phyloP scores from a whole-genome alignment of 495 filamentous ascomycete species.

The Hypomontagnella monticulosa region DNA sequence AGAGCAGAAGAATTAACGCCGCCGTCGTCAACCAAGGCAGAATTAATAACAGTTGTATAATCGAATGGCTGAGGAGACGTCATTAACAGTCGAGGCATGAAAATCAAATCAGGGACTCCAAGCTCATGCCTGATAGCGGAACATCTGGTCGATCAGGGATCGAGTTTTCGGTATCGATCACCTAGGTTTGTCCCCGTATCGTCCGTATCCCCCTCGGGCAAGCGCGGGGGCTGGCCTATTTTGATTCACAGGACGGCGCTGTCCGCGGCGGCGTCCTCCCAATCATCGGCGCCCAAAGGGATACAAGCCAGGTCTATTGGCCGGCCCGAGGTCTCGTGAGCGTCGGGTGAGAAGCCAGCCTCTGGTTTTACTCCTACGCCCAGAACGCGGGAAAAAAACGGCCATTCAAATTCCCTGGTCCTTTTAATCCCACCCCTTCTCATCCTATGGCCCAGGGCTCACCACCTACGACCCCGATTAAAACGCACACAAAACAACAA shows the following conservation, averaged over 20 bases:
- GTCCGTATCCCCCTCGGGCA: constrained; percentile 21
- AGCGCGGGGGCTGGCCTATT: constrained; percentile 32
- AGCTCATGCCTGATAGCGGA: constrained; percentile 9
- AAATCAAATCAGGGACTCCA: constrained; percentile 23
- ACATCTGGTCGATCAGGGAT: constrained; percentile 18
- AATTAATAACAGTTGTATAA: neutral
- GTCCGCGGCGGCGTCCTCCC: constrained; percentile 35
- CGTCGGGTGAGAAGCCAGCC: constrained; percentile 13
- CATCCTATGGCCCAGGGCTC: neutral
- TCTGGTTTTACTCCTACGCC: constrained; percentile 33
- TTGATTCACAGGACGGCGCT: constrained; percentile 25
- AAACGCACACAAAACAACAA: constrained; percentile 1
- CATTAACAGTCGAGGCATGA: constrained; percentile 19
- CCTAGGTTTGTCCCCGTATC: constrained; percentile 26
- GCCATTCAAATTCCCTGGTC: neutral
- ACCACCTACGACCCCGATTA: neutral
- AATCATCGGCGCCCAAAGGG: constrained; percentile 24
- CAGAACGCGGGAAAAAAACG: neutral
- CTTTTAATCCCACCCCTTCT: constrained; percentile 19
- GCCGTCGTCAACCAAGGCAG: constrained; percentile 1
- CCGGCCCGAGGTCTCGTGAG: constrained; percentile 15
- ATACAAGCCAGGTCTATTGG: constrained; percentile 29
- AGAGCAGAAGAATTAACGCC: constrained; percentile 9
- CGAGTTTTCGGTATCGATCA: constrained; percentile 20
- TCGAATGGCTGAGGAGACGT: constrained; percentile 25